Percentiles rank a stretch among this genome's conserved stretches.
phyloP scores from a whole-genome alignment of 2,329 filamentous ascomycete genomes.

The Aspergillus eucalypticola region DNA sequence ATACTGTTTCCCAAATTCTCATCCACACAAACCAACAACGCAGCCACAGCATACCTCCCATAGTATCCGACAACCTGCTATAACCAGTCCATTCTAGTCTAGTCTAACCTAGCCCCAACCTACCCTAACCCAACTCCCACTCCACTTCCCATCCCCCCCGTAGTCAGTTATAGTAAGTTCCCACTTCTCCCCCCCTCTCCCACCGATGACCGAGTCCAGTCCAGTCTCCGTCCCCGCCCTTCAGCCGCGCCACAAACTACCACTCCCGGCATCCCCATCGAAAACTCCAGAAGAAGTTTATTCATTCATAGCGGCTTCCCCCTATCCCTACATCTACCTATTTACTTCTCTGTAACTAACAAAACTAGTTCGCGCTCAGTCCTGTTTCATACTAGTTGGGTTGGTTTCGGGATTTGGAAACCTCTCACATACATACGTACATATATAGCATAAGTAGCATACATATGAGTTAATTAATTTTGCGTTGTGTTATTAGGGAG shows the following conservation, averaged over 20 bases:
- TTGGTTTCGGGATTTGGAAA: not conserved
- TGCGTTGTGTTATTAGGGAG: too few species aligned
- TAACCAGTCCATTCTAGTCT: too few species aligned
- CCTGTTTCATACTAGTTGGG: too few species aligned
- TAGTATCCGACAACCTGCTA: too few species aligned
- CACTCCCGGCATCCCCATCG: conserved; percentile 6
- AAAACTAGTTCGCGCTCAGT: too few species aligned
- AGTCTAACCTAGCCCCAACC: too few species aligned
- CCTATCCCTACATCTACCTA: not conserved
- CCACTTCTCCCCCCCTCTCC: not conserved
- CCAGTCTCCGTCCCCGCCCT: conserved; percentile 8
- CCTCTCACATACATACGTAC: not conserved
- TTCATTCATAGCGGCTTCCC: not conserved
- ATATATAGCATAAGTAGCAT: not conserved
- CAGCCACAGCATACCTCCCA: too few species aligned
- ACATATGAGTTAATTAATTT: too few species aligned
- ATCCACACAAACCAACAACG: too few species aligned
- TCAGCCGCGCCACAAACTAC: conserved; percentile 23
- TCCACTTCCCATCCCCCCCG: too few species aligned
- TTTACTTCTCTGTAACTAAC: not conserved
- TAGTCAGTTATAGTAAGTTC: not conserved
- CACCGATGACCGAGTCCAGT: not conserved
- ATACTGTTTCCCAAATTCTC: too few species aligned
- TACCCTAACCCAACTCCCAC: too few species aligned
- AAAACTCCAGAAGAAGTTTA: conserved; percentile 20